phyloP scores from a whole-genome alignment of 768 basidiomycete genomes.

The Hypholoma fasciculare region DNA sequence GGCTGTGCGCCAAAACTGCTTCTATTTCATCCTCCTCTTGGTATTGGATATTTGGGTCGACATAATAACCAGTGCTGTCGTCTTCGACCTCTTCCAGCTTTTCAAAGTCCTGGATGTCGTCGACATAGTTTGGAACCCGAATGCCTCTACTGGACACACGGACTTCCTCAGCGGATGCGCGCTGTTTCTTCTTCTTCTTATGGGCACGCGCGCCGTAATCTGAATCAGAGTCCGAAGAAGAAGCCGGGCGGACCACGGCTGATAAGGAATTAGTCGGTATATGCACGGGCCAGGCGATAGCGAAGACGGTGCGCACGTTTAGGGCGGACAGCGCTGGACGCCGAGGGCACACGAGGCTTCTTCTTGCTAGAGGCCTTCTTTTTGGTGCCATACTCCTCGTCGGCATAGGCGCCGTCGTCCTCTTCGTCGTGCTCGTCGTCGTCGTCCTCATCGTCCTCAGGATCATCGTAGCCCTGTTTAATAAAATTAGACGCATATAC shows the following conservation, averaged over 20 bases:
- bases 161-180: constrained; percentile 63
- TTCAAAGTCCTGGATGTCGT: constrained; percentile 81
- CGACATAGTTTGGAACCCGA: constrained; percentile 83
- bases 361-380: constrained; percentile 72
- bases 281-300: constrained; percentile 8
- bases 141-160: constrained; percentile 76
- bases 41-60: constrained; percentile 50
- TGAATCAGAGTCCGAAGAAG: constrained; percentile 78
- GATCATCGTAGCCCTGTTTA: constrained; percentile 47
- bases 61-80: constrained; percentile 51
- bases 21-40: constrained; percentile 90
- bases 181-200: constrained; percentile 80
- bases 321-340: constrained; percentile 48
- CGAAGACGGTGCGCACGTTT: constrained; percentile 47
- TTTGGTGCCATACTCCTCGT: constrained; percentile 66
- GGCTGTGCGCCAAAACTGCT: constrained; percentile 80
- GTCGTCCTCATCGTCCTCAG: constrained; percentile 70
- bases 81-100: constrained; percentile 69
- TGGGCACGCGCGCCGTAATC: constrained; percentile 81
- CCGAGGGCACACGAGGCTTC: constrained; percentile 43
- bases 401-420: constrained; percentile 77
- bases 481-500: constrained; percentile 24
- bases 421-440: constrained; percentile 56
- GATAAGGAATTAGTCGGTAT: constrained; percentile 18
- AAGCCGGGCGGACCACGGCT: constrained; percentile 54